Percentiles rank a stretch among this genome's conserved stretches.
These are phyloP conservation scores for Alternaria angustiovoidea DNA, from an alignment of 2,329 filamentous ascomycete genomes.

Conservation along the genomic window DNA sequence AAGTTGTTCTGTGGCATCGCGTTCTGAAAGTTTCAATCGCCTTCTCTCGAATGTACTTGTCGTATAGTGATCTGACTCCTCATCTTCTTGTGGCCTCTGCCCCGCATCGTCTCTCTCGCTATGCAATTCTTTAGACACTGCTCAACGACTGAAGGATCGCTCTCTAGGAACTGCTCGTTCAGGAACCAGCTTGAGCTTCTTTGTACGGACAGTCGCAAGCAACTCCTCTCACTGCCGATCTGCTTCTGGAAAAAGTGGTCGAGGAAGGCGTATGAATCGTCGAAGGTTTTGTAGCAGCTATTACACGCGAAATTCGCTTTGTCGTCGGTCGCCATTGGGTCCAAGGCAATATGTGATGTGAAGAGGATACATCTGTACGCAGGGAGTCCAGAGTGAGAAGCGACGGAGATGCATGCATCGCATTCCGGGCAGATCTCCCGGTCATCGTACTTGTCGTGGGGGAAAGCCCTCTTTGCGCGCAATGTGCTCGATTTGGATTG, in stretches of 20 bases:
- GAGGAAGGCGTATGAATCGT: conserved; percentile 47
- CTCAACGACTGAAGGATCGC: conserved; percentile 37
- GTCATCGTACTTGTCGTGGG: conserved; percentile 43
- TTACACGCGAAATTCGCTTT: conserved; percentile 44
- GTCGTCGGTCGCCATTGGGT: conserved; percentile 14
- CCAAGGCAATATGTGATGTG: conserved; percentile 35
- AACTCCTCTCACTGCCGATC: conserved; percentile 43
- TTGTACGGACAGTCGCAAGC: conserved; percentile 22
- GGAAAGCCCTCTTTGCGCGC: conserved; percentile 37
- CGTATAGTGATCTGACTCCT: conserved; percentile 25
- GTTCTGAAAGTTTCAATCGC: background rate
- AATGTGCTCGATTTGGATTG: conserved; percentile 28
- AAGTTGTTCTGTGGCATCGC: background rate
- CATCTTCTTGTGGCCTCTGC: conserved; percentile 25
- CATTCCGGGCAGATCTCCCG: conserved; percentile 46
- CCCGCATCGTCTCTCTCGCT: conserved; percentile 38
- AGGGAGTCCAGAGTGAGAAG: conserved; percentile 43
- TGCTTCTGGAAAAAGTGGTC: conserved; percentile 48
- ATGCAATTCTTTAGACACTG: conserved; percentile 46
- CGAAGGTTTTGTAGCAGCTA: conserved; percentile 47
- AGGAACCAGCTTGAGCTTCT: conserved; percentile 27
- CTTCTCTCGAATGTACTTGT: conserved; percentile 17
- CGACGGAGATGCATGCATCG: conserved; percentile 40
- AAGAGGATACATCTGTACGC: conserved; percentile 43
- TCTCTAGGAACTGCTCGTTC: conserved; percentile 29